phyloP scores from a whole-genome alignment of 192 early-diverging fungal species.

The Backusella tarrabulga region DNA sequence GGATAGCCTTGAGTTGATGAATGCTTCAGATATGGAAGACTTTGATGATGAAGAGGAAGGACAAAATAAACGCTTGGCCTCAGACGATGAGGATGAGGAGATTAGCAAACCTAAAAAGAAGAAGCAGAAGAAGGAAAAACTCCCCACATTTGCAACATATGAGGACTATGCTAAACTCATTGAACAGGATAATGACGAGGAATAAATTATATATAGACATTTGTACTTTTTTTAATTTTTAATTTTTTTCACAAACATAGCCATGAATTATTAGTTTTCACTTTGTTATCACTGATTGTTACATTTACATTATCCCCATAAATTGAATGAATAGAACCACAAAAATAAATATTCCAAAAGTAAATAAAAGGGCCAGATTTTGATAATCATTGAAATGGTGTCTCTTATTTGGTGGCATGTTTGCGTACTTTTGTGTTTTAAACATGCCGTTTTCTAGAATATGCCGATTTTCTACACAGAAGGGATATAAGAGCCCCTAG shows the following conservation, averaged over 20 bases:
- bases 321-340: neutral
- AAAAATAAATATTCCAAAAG: neutral
- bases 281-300: neutral
- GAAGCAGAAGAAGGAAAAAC: constrained; percentile 48
- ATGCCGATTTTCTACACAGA: too few relatives aligned
- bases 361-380: neutral
- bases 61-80: constrained; percentile 30
- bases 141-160: constrained; percentile 70
- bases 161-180: constrained; percentile 61
- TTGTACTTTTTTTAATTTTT: neutral
- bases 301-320: neutral
- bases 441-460: too few relatives aligned
- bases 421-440: too few relatives aligned
- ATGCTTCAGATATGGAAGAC: constrained; percentile 33
- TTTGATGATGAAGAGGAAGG: constrained; percentile 55
- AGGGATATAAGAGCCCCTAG: too few relatives aligned
- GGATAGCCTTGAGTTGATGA: constrained; percentile 49
- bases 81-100: constrained; percentile 40
- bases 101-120: constrained; percentile 25
- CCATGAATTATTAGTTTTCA: neutral
- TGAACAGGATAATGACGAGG: constrained; percentile 16
- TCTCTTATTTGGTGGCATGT: too few relatives aligned
- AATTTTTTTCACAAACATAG: neutral
- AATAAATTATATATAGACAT: constrained; percentile 11
- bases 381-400: too few relatives aligned